Percentiles rank a stretch among this genome's conserved stretches.
Evolutionary conservation across 2,329 filamentous ascomycete species (phyloP).

Genomic region (Tolypocladium tropicale): DNA sequence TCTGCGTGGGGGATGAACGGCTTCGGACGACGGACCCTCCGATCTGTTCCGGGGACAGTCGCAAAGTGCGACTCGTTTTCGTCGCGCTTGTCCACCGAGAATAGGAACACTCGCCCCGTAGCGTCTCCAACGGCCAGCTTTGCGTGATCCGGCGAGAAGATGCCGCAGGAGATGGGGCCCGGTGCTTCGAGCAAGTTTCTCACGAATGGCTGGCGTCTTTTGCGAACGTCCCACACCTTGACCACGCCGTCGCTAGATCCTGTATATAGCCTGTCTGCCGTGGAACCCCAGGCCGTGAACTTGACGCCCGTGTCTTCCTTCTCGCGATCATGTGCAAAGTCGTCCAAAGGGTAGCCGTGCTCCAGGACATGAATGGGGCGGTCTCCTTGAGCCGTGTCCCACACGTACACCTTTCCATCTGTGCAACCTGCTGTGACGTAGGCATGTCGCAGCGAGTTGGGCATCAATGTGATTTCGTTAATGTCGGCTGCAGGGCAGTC

Average conservation of each 20-base stretch:
- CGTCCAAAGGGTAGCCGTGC: conserved; percentile 37
- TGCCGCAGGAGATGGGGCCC: conserved; percentile 46
- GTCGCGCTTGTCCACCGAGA: conserved; percentile 38
- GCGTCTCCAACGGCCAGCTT: conserved; percentile 51
- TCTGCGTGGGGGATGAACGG: conserved; percentile 41
- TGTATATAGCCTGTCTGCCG: conserved; percentile 48
- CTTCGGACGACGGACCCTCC: conserved; percentile 32
- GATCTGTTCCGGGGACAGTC: conserved; percentile 22
- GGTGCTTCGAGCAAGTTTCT: conserved; percentile 43
- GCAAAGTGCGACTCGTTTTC: conserved; percentile 22
- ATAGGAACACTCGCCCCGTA: conserved; percentile 47
- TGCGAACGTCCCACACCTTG: conserved; percentile 52
- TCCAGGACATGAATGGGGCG: conserved; percentile 42
- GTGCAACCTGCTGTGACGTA: conserved; percentile 54
- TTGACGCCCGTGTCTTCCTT: conserved; percentile 52
- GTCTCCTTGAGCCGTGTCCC: conserved; percentile 49
- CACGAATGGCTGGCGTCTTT: conserved; percentile 32
- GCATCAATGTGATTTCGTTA: conserved; percentile 50
- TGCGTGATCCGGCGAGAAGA: conserved; percentile 46
- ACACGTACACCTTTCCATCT: conserved; percentile 51
- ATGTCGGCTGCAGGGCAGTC: conserved; percentile 52
- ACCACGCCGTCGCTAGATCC: conserved; percentile 53
- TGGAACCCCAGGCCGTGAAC: conserved; percentile 51
- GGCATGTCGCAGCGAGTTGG: conserved; percentile 37
- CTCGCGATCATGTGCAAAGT: conserved; percentile 34